A percentile compares a stretch with the other conserved stretches of the same genome.
Evolutionary conservation across 2,329 filamentous ascomycete genomes (phyloP).

Genomic region (Colletotrichum australisinense): DNA sequence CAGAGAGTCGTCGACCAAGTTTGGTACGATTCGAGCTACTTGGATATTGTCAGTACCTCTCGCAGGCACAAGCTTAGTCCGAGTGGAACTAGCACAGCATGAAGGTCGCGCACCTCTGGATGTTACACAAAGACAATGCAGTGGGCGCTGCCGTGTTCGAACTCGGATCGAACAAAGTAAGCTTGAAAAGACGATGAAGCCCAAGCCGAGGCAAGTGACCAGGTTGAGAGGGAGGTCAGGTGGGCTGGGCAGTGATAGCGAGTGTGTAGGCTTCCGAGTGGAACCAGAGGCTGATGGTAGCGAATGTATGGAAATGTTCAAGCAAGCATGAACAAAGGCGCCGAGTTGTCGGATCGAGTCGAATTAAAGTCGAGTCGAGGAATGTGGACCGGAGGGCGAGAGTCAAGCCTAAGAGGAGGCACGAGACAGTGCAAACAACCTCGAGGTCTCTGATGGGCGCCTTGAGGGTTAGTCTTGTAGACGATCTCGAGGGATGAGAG

Average conservation of each 20-base stretch:
- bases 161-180: not conserved
- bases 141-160: not conserved
- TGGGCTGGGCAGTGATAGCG: slow-evolving; percentile 13
- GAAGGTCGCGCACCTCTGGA: not conserved
- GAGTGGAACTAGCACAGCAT: not conserved
- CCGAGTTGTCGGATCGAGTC: slow-evolving; percentile 19
- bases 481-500: slow-evolving; percentile 29
- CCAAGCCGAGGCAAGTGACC: not conserved
- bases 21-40: not conserved
- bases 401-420: slow-evolving; percentile 26
- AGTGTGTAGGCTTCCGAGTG: slow-evolving; percentile 32
- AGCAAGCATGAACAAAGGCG: slow-evolving; percentile 24
- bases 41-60: not conserved
- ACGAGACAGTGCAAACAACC: slow-evolving; percentile 23
- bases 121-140: slow-evolving; percentile 9
- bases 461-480: slow-evolving; percentile 27
- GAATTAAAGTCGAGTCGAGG: slow-evolving; percentile 16
- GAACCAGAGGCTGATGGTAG: slow-evolving; percentile 17
- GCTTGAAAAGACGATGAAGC: not conserved
- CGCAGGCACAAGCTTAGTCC: not conserved
- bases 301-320: slow-evolving; percentile 23
- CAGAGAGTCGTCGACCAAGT: not conserved
- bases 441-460: slow-evolving; percentile 23
- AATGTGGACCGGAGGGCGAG: slow-evolving; percentile 19
- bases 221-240: not conserved